Evolutionary conservation across 2,329 filamentous ascomycete genomes (phyloP).

Genomic region (Grosmannia penicillata): DNA sequence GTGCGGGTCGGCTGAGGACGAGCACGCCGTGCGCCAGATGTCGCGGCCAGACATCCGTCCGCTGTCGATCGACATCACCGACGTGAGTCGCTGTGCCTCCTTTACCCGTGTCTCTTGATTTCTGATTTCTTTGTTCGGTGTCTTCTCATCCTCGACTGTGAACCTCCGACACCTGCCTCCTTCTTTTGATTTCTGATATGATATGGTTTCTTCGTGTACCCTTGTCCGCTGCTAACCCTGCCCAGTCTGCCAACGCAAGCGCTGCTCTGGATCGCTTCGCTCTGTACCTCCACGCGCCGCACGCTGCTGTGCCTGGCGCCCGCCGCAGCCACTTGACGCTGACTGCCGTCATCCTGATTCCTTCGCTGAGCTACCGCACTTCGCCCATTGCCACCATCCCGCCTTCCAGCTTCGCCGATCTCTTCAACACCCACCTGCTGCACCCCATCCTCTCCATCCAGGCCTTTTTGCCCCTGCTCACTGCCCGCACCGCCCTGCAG

Average conservation of each 20-base stretch:
- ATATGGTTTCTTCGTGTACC: too few relatives aligned
- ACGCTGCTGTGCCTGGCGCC: constrained; percentile 61
- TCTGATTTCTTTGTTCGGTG: neutral
- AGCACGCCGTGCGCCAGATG: constrained; percentile 61
- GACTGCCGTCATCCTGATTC: constrained; percentile 69
- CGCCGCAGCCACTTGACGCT: constrained; percentile 63
- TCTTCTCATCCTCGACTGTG: neutral
- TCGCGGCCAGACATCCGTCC: constrained; percentile 70
- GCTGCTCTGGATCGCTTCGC: constrained; percentile 59
- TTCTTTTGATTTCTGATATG: too few relatives aligned
- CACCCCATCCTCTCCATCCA: constrained; percentile 82
- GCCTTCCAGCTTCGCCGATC: constrained; percentile 71
- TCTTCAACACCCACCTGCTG: constrained; percentile 82
- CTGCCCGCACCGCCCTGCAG: constrained; percentile 36
- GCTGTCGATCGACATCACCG: constrained; percentile 67
- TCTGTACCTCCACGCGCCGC: constrained; percentile 55
- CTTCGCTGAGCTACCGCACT: constrained; percentile 64
- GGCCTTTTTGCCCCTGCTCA: constrained; percentile 71
- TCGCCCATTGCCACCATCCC: constrained; percentile 77
- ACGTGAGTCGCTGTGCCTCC: constrained; percentile 36
- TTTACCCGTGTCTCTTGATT: constrained; percentile 3
- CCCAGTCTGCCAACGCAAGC: constrained; percentile 51
- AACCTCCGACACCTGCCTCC: too few relatives aligned
- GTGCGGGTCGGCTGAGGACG: constrained; percentile 72
- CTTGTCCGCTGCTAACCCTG: constrained; percentile 1